phyloP scores from a whole-genome alignment of 2,329 filamentous ascomycete genomes.

The Colletotrichum incanum region DNA sequence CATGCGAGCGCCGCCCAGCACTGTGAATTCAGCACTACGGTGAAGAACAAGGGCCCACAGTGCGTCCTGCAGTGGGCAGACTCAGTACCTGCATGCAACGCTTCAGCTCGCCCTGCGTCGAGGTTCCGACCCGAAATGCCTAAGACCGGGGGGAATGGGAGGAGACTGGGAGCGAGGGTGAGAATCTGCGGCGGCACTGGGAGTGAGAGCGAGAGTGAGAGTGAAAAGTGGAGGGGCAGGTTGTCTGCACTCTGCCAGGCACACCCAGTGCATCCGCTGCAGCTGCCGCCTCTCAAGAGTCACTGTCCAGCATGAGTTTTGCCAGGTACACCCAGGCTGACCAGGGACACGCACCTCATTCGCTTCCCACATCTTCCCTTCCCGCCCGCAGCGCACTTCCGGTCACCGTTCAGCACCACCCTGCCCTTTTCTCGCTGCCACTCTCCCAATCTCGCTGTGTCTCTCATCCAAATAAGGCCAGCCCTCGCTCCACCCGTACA shows the following conservation, averaged over 20 bases:
- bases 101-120: conserved; percentile 37
- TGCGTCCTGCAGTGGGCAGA: conserved; percentile 22
- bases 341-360: conserved; percentile 30
- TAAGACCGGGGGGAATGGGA: not conserved
- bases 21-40: not conserved
- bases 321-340: conserved; percentile 25
- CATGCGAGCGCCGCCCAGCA: too few species aligned
- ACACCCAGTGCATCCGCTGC: conserved; percentile 2
- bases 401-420: conserved; percentile 14
- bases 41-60: conserved; percentile 36
- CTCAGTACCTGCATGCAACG: conserved; percentile 44
- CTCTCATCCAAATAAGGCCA: conserved; percentile 28
- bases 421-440: not conserved
- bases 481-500: conserved; percentile 23
- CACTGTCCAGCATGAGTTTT: not conserved
- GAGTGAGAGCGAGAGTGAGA: not conserved
- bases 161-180: not conserved
- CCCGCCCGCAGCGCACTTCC: conserved; percentile 3
- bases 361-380: conserved; percentile 12
- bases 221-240: not conserved
- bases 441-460: not conserved
- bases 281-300: not conserved
- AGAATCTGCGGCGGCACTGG: conserved; percentile 6
- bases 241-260: conserved; percentile 17
- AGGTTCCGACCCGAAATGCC: conserved; percentile 32